Evolutionary conservation across 1,284 basidiomycete species (phyloP), one percentile per base, ranked within the genome.

Genomic region (Cystobasidium pallidum): DNA sequence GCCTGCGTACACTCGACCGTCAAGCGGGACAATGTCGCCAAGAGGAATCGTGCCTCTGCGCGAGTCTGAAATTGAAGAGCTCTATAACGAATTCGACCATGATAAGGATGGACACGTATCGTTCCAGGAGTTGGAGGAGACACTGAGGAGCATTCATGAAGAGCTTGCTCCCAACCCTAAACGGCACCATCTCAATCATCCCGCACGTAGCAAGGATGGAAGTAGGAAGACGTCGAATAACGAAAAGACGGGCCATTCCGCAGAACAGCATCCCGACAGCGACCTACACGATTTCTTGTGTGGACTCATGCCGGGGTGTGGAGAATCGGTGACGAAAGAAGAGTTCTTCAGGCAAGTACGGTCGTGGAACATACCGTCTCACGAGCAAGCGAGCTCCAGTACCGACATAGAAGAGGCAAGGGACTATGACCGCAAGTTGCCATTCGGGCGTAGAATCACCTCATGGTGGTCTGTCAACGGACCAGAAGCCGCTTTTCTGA

Each of bases 381-480:
- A 61, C 30, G 43, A 49, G 8, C 66, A 70, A 30, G 49, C 43
- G 15, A 17, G 15, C 19, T 41, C 17, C 36, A 41, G 45, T 19
- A 58, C 24, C 54, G 59, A 71, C 24, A 54, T 39, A 21, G 47
- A 71, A 21, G 59, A 71, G 21, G 68, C 68, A 10, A 28, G 34
- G 24, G 68, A 71, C 11, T 64, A 71, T 52, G 49, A 71, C 17
- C 43, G 51, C 30, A 62, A 54, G 34, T 21, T 71, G 3, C 34
- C 59, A 11, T 32, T 21, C 8, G 8, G 28, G 8, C 34, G 68
- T 28, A 24, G 41, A 52, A 30, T 26, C n/a, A 17, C 21, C 2
- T 59, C 68, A 24, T 71, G 68, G 68, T 71, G 68, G 68, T 54
- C 45, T 43, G 68, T 64, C n/a, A 62, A 57, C 28, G 68, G 68